Evolutionary conservation across 2,329 filamentous ascomycete genomes (phyloP), one percentile per base, ranked within the genome.

Genomic region (Chaetomiaceae sp.): DNA sequence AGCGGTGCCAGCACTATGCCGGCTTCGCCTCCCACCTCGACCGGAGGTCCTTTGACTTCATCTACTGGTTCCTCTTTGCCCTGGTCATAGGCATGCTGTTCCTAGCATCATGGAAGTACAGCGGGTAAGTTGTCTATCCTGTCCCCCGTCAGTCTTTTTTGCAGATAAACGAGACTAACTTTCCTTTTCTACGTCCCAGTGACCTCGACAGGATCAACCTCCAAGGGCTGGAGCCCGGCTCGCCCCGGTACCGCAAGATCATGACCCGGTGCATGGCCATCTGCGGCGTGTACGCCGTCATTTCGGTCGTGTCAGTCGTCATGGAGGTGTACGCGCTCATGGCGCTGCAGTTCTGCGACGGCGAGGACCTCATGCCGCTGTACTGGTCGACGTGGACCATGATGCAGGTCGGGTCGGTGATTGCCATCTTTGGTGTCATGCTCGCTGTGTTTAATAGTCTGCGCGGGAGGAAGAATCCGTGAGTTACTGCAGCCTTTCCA

Each of bases 321-420:
- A 72, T 83, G 66, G 80, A 84, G 63, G 77, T 77, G 14, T 83
- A 76, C 53, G 68, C 71, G 11, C 72, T 82, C 17, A 61, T 81
- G 52, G 77, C 77, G 0, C 65, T 82, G 4, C 77, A 83, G 59
- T 84, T 81, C 59, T 84, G 81, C 58, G 78, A 81, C 34, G 80
- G 79, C 9, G 81, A 84, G 60, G 77, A 82, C 59, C 72, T 83
- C 51, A 82, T 82, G 68, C 74, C 75, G 1, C 68, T 83, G 0
- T 83, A 82, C 65, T 83, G 80, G 80, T 77, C 80, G 0, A 81
- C 80, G 2, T 83, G 80, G 78, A 80, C 78, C 20, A 79, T 81
- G 72, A 69, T 82, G 5, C 80, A 83, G 60, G 68, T 83, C 2
- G 81, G 80, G 6, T 78, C 78, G 1, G 68, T 81, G 55, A 81